Evolutionary conservation across 805 yeast genomes (phyloP).

Genomic region (Kluyveromyces nonfermentans): DNA sequence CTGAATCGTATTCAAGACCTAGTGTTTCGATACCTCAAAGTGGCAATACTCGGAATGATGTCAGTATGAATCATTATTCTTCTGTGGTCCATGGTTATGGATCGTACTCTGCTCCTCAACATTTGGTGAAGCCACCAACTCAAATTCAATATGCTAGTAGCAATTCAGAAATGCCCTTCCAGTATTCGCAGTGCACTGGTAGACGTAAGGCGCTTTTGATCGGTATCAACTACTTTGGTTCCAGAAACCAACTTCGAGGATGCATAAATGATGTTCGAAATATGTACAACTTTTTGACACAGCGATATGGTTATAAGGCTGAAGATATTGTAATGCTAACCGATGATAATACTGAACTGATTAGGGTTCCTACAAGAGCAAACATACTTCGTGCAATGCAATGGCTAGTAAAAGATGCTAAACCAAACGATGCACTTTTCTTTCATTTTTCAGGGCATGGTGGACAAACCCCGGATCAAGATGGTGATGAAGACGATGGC

Average conservation of each 20-base stretch:
- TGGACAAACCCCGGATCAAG: slow-evolving; percentile 56
- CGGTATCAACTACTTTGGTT: slow-evolving; percentile 71
- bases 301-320: slow-evolving; percentile 37
- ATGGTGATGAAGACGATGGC: slow-evolving; percentile 72
- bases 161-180: slow-evolving; percentile 29
- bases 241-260: slow-evolving; percentile 53
- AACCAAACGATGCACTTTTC: slow-evolving; percentile 67
- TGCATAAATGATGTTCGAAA: slow-evolving; percentile 71
- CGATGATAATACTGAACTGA: slow-evolving; percentile 43
- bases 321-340: slow-evolving; percentile 53
- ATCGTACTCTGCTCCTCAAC: slow-evolving; percentile 15
- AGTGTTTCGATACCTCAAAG: not conserved
- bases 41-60: slow-evolving; percentile 3
- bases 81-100: slow-evolving; percentile 12
- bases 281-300: slow-evolving; percentile 37
- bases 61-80: slow-evolving; percentile 8
- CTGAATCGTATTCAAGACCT: slow-evolving; percentile 1
- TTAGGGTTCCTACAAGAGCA: slow-evolving; percentile 49
- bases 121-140: slow-evolving; percentile 15
- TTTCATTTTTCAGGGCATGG: slow-evolving; percentile 89
- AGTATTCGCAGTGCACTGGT: slow-evolving; percentile 65
- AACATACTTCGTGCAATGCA: slow-evolving; percentile 73
- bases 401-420: slow-evolving; percentile 69
- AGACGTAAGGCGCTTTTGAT: slow-evolving; percentile 63
- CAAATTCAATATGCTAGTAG: slow-evolving; percentile 16